phyloP scores from a whole-genome alignment of 129 eudicot genomes.

The Lonicera japonica region DNA sequence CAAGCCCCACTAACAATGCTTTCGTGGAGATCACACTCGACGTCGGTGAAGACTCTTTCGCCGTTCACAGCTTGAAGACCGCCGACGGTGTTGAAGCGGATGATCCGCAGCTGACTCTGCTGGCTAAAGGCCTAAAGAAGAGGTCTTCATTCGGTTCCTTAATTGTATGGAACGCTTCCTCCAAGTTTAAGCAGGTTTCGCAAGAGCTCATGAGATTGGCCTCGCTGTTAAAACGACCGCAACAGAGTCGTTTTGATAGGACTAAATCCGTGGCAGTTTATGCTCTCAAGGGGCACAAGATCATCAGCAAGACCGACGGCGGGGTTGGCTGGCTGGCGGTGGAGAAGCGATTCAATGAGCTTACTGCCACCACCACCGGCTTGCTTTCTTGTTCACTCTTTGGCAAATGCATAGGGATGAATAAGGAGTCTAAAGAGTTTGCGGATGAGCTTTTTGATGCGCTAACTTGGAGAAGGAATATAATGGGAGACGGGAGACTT shows the following conservation, averaged over 20 bases:
- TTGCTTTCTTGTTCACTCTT: slow-evolving; percentile 58
- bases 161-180: slow-evolving; percentile 60
- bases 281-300: slow-evolving; percentile 48
- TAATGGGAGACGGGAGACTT: slow-evolving; percentile 36
- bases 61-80: slow-evolving; percentile 52
- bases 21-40: slow-evolving; percentile 47
- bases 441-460: slow-evolving; percentile 64
- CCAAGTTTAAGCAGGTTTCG: slow-evolving; percentile 51
- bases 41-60: slow-evolving; percentile 40
- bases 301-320: slow-evolving; percentile 44
- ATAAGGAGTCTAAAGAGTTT: slow-evolving; percentile 52
- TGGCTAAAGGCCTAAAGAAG: slow-evolving; percentile 54
- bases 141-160: slow-evolving; percentile 36
- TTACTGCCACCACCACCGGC: slow-evolving; percentile 40
- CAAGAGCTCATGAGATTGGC: slow-evolving; percentile 67
- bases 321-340: slow-evolving; percentile 48
- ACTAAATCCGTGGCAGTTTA: slow-evolving; percentile 41
- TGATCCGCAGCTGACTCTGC: slow-evolving; percentile 50
- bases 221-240: slow-evolving; percentile 20
- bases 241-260: slow-evolving; percentile 25
- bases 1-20: slow-evolving; percentile 13
- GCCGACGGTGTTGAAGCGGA: slow-evolving; percentile 57
- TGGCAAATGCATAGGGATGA: slow-evolving; percentile 78
- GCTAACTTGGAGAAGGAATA: slow-evolving; percentile 36
- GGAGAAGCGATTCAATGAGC: slow-evolving; percentile 56